Base-by-base conservation (phyloP, 2,329 filamentous ascomycete genomes). In the Pseudonectria buxi region DNA sequence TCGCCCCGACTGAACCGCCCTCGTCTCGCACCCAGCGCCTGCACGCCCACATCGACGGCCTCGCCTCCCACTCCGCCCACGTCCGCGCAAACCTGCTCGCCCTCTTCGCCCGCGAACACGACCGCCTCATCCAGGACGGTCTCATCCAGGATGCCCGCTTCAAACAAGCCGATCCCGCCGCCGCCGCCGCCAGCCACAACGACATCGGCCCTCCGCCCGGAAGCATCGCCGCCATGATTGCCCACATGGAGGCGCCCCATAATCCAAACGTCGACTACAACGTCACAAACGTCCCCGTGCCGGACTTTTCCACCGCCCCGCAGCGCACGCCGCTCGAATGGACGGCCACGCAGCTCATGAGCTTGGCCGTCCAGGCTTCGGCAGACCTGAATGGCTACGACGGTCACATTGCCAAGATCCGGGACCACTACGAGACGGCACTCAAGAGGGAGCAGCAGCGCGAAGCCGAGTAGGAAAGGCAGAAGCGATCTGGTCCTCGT, bases 81-180 rank as follows among this genome's bases (percentile, higher is more conserved):
- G 55, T 59, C 16, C 51, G 52, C 26, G 41, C 36, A 41, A 63
- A 62, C 47, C 49, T 62, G 14, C 33, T 53, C 28, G 37, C 48
- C 13, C 45, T 61, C 7, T 43, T 49, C 30, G 43, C 46, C 22
- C 57, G 54, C 24, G 58, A 64, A 34, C 51, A 48, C 37, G 38
- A 51, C n/a, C 61, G 61, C 35, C 44, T 62, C 35, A 32, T 45
- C 14, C 49, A 46, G 32, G 37, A 46, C 6, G 45, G 44, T 7
- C 41, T 37, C 7, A 44, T 36, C 26, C 44, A 45, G 10, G 49
- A 56, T 7, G 32, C 32, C 26, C 15, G 37, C 7, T 30, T 38
- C 16, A 14, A 33, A 10, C 16, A 34, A 22, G 26, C 18, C 7
- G 36, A 28, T 13, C 18, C 30, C 4, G 12, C 24, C 7, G 14